phyloP scores from a whole-genome alignment of 495 filamentous ascomycete species.

The Penicillium paradoxum region DNA sequence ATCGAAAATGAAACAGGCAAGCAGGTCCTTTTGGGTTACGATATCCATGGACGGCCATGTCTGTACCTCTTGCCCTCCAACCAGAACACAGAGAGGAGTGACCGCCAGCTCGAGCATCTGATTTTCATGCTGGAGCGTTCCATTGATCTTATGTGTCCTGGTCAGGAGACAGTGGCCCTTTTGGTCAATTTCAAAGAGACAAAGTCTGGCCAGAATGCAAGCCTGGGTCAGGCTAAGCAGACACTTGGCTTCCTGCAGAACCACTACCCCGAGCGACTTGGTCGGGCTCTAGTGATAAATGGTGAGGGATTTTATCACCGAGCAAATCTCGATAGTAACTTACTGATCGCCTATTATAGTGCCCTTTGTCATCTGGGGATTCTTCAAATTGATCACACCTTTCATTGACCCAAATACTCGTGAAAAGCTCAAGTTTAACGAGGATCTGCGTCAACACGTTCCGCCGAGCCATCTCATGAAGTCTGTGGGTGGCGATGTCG shows the following conservation, averaged over 20 bases:
- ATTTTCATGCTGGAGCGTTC: constrained; percentile 92
- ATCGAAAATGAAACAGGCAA: constrained; percentile 95
- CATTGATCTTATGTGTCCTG: constrained; percentile 79
- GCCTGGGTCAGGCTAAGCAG: constrained; percentile 69
- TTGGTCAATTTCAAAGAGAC: constrained; percentile 85
- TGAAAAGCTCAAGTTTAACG: constrained; percentile 93
- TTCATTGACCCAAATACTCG: constrained; percentile 93
- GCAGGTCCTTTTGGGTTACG: constrained; percentile 82
- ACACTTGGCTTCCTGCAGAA: constrained; percentile 83
- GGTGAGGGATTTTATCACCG: constrained; percentile 44
- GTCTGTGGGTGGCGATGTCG: constrained; percentile 46
- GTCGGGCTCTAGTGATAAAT: constrained; percentile 80
- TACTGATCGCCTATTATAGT: constrained; percentile 43
- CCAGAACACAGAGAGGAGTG: constrained; percentile 85
- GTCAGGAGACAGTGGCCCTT: constrained; percentile 78
- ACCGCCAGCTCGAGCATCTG: constrained; percentile 89
- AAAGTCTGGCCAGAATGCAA: constrained; percentile 69
- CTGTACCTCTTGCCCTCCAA: constrained; percentile 81
- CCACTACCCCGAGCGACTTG: constrained; percentile 92
- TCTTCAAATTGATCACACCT: constrained; percentile 91
- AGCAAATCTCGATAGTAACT: background rate
- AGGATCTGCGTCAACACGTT: constrained; percentile 72
- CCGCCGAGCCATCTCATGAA: constrained; percentile 74
- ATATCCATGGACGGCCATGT: constrained; percentile 77
- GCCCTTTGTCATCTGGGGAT: constrained; percentile 79